Base-by-base conservation (phyloP, 177 flowering plant species). In the Vitis hybrid region DNA sequence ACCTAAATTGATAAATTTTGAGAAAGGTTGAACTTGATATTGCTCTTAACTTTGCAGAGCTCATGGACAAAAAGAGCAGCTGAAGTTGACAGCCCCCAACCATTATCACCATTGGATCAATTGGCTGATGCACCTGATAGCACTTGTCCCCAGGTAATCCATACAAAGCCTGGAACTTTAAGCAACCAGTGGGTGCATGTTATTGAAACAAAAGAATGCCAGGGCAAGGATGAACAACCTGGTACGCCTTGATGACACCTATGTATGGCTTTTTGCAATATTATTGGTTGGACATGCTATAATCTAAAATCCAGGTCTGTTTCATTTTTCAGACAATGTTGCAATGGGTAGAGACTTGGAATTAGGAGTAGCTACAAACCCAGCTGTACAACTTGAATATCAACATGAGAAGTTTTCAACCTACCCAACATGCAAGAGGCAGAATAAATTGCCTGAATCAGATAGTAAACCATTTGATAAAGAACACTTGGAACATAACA, bases 21-120 rank as follows among this genome's bases (percentile, higher is more conserved):
- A 49, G 49, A 33, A 19, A 28, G 51, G 13, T 8, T n/a, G 14
- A 14, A 22, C 18, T 19, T 57, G 53, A 20, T 22, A n/a, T n/a
- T 63, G 17, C 60, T 47, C 52, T 65, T 62, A 33, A 38, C 28
- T 61, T 9, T 70, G 44, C 73, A 81, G 84, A 81, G 75, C 72
- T 81, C 84, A 68, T 78, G 83, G 81, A 77, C 81, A 10, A 78
- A 73, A 60, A 69, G 50, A 69, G 77, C 68, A 31, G 73, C 52
- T 69, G 79, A 78, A 59, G 52, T 19, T 64, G 71, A 78, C 38
- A 73, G 75, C 59, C 71, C 81, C 10, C 78, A 19, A 11, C 71
- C 68, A 62, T 14, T 58, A 19, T 71, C 79, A 57, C 64, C 73
- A 56, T 44, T 20, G 20, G 53, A 76, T 67, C 73, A 70, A 38